Percentiles rank a stretch among this genome's conserved stretches.
These are phyloP conservation scores for Nicotiana tomentosiformis DNA, from an alignment of 257 asterid genomes.

Conservation along the genomic window DNA sequence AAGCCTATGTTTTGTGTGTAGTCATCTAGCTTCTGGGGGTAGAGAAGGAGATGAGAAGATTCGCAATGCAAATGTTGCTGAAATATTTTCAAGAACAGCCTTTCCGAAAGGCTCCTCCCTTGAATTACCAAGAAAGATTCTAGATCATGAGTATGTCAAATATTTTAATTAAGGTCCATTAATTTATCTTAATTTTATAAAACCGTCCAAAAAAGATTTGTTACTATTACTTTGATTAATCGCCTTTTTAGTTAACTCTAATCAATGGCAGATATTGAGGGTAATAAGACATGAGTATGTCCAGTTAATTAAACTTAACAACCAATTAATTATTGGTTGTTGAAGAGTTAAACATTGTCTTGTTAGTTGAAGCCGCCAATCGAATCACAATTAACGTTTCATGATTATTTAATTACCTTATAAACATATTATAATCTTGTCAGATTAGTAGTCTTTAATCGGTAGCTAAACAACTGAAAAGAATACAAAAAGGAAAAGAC, in stretches of 20 bases:
- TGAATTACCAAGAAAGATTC: conserved; percentile 48
- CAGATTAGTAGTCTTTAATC: background rate
- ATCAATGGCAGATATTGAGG: background rate
- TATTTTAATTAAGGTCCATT: background rate
- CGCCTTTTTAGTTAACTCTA: background rate
- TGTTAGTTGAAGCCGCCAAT: conserved; percentile 23
- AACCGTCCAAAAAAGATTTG: conserved; percentile 15
- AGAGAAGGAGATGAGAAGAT: conserved; percentile 38
- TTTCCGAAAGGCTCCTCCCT: conserved; percentile 42
- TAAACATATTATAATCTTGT: background rate
- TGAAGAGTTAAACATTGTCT: conserved; percentile 29
- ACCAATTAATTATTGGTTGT: conserved; percentile 14
- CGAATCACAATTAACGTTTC: background rate
- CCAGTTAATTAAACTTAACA: background rate
- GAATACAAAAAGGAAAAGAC: background rate
- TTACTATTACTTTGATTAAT: conserved; percentile 24
- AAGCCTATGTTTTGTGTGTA: conserved; percentile 38
- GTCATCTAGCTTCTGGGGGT: conserved; percentile 31
- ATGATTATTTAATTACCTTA: conserved; percentile 15
- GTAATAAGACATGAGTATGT: conserved; percentile 1
- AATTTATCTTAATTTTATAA: background rate
- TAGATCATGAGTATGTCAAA: conserved; percentile 49
- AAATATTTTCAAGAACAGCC: conserved; percentile 42
- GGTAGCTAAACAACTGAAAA: background rate
- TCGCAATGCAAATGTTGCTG: conserved; percentile 42